Evolutionary conservation across 108 stramenopile species (phyloP).

Genomic region (Schizochytrium sp.): DNA sequence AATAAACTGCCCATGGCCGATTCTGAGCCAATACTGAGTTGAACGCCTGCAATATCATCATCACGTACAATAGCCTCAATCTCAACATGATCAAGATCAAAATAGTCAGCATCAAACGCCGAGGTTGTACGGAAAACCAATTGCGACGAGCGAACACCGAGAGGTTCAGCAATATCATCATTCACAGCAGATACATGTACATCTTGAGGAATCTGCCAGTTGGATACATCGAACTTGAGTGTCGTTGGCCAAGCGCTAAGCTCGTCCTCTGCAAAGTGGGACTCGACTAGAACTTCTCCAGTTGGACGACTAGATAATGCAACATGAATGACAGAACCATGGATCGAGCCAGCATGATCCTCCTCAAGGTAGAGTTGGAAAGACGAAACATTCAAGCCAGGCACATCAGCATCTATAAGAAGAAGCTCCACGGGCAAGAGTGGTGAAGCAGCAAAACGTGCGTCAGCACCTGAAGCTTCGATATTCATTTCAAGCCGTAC

Average conservation of each 20-base stretch:
- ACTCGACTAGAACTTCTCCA: neutral
- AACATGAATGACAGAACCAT: neutral
- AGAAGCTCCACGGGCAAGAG: neutral
- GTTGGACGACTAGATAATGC: neutral
- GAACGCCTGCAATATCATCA: neutral
- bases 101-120: neutral
- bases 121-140: slow-evolving; percentile 1
- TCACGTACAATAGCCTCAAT: neutral
- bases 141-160: neutral
- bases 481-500: slow-evolving; percentile 25
- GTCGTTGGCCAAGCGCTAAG: neutral
- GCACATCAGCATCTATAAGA: neutral
- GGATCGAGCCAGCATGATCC: slow-evolving; percentile 23
- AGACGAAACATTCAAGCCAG: neutral
- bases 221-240: neutral
- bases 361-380: slow-evolving; percentile 4
- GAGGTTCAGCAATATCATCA: slow-evolving; percentile 21
- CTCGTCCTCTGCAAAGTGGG: neutral
- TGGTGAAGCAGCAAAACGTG: neutral
- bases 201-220: neutral
- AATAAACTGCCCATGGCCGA: neutral
- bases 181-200: slow-evolving; percentile 29
- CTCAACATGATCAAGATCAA: neutral
- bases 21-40: neutral
- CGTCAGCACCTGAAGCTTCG: neutral